These are phyloP conservation scores for Yarrowia osloensis DNA, from an alignment of 805 yeast genomes.

Conservation along the genomic window DNA sequence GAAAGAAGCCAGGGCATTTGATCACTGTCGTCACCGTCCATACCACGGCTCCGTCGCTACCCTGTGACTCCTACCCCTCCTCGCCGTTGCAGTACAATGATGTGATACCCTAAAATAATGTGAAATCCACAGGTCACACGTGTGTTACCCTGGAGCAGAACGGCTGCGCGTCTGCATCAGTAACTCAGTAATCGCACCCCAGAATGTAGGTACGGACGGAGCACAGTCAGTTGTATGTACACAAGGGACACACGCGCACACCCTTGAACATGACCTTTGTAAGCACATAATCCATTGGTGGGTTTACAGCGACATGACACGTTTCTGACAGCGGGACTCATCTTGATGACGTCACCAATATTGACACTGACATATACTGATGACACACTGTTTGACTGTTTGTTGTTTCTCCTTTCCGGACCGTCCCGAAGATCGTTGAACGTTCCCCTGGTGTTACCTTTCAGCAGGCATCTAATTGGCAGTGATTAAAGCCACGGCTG, in stretches of 20 bases:
- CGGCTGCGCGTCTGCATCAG: slow-evolving; percentile 2
- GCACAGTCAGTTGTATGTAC: not conserved
- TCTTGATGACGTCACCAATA: not conserved
- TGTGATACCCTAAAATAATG: not conserved
- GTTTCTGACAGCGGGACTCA: not conserved
- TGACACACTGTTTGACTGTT: not conserved
- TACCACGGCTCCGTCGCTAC: not conserved
- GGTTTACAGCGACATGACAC: not conserved
- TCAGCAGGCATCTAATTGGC: slow-evolving; percentile 2
- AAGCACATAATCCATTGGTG: not conserved
- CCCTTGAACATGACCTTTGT: not conserved
- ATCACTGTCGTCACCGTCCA: not conserved
- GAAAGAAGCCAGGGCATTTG: not conserved
- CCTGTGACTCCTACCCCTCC: not conserved
- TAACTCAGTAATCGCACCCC: not conserved
- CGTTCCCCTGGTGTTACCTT: not conserved
- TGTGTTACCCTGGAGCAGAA: slow-evolving; percentile 20
- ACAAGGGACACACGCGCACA: not conserved
- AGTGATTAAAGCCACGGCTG: not conserved
- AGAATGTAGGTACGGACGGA: not conserved
- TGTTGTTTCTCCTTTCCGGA: not conserved
- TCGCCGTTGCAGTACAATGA: not conserved
- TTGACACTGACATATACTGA: not conserved
- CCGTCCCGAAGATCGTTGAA: not conserved
- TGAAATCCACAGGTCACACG: not conserved